Percentiles rank a stretch among this genome's conserved stretches.
Conservation (phyloP, 441 rosid species). For the Gossypium laxum region DNA sequence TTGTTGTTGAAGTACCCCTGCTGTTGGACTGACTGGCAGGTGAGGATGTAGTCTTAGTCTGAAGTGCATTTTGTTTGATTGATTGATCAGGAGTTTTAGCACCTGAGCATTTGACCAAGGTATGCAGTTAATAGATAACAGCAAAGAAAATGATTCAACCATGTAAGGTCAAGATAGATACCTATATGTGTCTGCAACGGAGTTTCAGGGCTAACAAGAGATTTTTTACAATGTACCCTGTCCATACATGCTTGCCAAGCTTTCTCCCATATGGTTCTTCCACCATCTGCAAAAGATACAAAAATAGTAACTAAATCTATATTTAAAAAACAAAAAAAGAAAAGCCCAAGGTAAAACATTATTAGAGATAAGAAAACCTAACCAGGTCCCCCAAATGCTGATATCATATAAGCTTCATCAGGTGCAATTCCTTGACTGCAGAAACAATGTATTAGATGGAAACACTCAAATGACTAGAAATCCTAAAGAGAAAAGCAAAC, state of each 20-base stretch:
- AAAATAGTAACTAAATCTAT: slow-evolving; percentile 16
- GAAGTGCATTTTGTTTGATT: slow-evolving; percentile 37
- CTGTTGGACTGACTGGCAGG: slow-evolving; percentile 43
- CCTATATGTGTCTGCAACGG: slow-evolving; percentile 66
- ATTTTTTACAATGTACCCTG: slow-evolving; percentile 50
- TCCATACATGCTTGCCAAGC: slow-evolving; percentile 63
- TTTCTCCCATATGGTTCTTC: slow-evolving; percentile 76
- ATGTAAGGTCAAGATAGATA: slow-evolving; percentile 19
- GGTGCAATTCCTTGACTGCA: slow-evolving; percentile 85
- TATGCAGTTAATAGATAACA: slow-evolving; percentile 4
- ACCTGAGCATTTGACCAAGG: slow-evolving; percentile 26
- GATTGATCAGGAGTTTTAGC: slow-evolving; percentile 44
- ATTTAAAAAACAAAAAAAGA: background rate
- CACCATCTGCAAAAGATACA: slow-evolving; percentile 52
- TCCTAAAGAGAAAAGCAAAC: background rate
- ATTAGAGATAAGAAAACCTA: slow-evolving; percentile 18
- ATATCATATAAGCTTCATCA: slow-evolving; percentile 90
- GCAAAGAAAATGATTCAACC: slow-evolving; percentile 1
- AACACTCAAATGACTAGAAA: background rate
- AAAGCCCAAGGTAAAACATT: slow-evolving; percentile 1
- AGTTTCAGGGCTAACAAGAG: slow-evolving; percentile 46
- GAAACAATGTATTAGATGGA: slow-evolving; percentile 17
- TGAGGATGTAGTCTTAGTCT: slow-evolving; percentile 42
- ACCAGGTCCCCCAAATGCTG: slow-evolving; percentile 97
- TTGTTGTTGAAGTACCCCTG: slow-evolving; percentile 42